phyloP scores from a whole-genome alignment of 768 basidiomycete genomes.

The Harrya chromipes region DNA sequence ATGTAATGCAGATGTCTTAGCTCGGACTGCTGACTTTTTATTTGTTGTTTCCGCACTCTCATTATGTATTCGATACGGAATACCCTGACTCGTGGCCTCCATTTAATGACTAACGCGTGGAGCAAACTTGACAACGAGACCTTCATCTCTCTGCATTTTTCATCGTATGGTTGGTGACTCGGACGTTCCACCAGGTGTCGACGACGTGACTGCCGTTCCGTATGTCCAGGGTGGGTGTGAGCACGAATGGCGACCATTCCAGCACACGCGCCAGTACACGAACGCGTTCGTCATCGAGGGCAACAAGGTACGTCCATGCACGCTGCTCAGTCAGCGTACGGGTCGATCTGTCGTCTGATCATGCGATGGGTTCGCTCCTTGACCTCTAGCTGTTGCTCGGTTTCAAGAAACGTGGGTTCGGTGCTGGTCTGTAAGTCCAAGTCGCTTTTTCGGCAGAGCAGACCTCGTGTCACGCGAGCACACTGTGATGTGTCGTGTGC shows the following conservation, averaged over 20 bases:
- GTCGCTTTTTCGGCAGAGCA: neutral
- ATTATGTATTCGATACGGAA: conserved; percentile 14
- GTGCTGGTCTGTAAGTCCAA: conserved; percentile 50
- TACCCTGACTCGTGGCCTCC: neutral
- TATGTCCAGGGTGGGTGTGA: conserved; percentile 40
- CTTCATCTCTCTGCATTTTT: neutral
- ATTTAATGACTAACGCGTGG: neutral
- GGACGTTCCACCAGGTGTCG: conserved; percentile 43
- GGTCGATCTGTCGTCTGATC: neutral
- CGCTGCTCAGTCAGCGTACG: neutral
- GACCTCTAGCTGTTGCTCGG: conserved; percentile 65
- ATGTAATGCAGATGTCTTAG: no score
- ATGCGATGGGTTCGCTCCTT: conserved; percentile 30
- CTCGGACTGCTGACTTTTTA: neutral
- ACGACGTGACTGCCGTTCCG: conserved; percentile 21
- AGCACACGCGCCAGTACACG: conserved; percentile 51
- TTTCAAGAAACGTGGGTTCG: conserved; percentile 78
- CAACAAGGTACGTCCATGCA: conserved; percentile 37
- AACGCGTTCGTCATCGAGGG: conserved; percentile 65
- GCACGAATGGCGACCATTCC: conserved; percentile 46
- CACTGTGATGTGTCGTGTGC: no score
- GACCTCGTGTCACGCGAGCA: no score
- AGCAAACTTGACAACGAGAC: neutral
- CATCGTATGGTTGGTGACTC: conserved; percentile 11
- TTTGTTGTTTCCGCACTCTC: neutral